Conservation (phyloP, 129 eudicot genomes). For the Lactuca sativa region DNA sequence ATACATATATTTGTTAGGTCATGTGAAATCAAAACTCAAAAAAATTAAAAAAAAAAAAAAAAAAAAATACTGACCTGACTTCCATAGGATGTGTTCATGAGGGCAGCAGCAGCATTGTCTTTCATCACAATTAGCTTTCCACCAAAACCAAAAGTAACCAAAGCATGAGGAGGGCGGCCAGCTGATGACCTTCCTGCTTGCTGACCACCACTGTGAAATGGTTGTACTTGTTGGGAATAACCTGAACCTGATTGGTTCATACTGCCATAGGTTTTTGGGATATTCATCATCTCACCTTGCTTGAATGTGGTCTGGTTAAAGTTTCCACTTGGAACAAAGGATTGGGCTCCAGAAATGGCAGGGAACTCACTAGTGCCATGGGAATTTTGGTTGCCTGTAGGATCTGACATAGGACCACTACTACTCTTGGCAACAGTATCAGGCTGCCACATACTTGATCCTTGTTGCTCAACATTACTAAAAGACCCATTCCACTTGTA, state of each 20-base stretch:
- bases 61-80: constrained; percentile 54
- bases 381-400: constrained; percentile 34
- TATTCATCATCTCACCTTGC: constrained; percentile 46
- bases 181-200: constrained; percentile 85
- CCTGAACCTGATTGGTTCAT: constrained; percentile 21
- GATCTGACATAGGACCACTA: constrained; percentile 22
- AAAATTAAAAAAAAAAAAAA: background rate
- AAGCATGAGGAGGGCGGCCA: constrained; percentile 90
- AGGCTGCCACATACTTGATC: constrained; percentile 51
- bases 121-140: constrained; percentile 88
- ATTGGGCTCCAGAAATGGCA: constrained; percentile 39
- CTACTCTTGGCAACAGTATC: constrained; percentile 17
- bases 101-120: constrained; percentile 38
- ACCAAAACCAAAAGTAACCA: constrained; percentile 95
- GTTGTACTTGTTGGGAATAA: constrained; percentile 23
- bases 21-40: background rate
- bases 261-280: constrained; percentile 40
- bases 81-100: constrained; percentile 48
- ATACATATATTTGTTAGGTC: constrained; percentile 2
- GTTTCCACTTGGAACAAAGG: constrained; percentile 41
- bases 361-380: constrained; percentile 44
- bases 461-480: constrained; percentile 29
- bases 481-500: constrained; percentile 45
- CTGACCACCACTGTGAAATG: constrained; percentile 43
- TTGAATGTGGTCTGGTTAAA: constrained; percentile 36